Percentiles rank a stretch among this genome's conserved stretches.
Conservation (phyloP, 805 yeast genomes). For the Candida morakotiae region DNA sequence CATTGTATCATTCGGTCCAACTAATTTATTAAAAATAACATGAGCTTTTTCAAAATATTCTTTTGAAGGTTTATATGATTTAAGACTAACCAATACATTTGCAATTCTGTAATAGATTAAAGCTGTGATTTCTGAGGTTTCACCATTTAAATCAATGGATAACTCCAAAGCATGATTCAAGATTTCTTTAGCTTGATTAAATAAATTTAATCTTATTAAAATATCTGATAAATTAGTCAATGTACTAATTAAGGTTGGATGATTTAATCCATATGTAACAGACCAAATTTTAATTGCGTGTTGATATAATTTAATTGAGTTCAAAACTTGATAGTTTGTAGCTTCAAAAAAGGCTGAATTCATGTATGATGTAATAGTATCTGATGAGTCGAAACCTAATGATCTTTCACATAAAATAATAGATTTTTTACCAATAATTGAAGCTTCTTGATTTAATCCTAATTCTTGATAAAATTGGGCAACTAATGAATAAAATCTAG, state of each 20-base stretch:
- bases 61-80: conserved; percentile 53
- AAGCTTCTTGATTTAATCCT: conserved; percentile 55
- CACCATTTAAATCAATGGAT: conserved; percentile 52
- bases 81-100: conserved; percentile 44
- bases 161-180: conserved; percentile 51
- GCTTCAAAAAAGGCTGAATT: conserved; percentile 75
- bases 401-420: conserved; percentile 74
- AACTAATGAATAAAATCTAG: conserved; percentile 60
- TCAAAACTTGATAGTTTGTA: conserved; percentile 50
- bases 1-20: conserved; percentile 65
- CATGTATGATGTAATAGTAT: conserved; percentile 64
- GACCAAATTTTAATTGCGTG: conserved; percentile 59
- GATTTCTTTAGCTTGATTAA: conserved; percentile 46
- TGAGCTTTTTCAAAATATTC: conserved; percentile 54
- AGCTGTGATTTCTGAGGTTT: conserved; percentile 57
- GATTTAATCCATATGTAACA: conserved; percentile 55
- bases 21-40: conserved; percentile 48
- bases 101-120: conserved; percentile 59
- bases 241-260: conserved; percentile 68
- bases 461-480: conserved; percentile 65
- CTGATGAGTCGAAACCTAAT: conserved; percentile 75
- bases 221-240: conserved; percentile 57
- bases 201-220: conserved; percentile 50
- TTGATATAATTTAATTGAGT: conserved; percentile 58
- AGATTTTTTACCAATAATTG: conserved; percentile 62